Percentiles rank a stretch among this genome's conserved stretches.
phyloP scores from a whole-genome alignment of 2,329 filamentous ascomycete species.

The Trichophyton verrucosum region DNA sequence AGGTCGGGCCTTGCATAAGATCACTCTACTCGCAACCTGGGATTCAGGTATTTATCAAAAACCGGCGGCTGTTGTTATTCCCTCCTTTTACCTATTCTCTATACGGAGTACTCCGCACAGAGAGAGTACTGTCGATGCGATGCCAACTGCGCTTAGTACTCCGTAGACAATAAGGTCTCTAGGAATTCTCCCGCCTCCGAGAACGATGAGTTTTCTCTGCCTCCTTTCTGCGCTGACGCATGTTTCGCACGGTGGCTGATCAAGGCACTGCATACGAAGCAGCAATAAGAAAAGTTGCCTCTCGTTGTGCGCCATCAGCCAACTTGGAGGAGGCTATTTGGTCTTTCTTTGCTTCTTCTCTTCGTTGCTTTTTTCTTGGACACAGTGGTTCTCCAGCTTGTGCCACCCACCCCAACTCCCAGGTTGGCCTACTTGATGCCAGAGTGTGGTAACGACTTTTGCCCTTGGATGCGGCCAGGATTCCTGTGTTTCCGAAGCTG shows the following conservation, averaged over 20 bases:
- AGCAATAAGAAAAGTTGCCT: background rate
- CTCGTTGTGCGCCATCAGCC: background rate
- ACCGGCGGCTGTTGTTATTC: no score
- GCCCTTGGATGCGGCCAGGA: background rate
- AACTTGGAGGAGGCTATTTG: background rate
- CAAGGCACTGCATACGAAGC: background rate
- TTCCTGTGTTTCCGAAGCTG: background rate
- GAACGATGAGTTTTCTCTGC: no score
- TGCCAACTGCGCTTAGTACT: no score
- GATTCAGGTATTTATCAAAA: no score
- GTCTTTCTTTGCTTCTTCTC: background rate
- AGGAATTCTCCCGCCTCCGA: no score
- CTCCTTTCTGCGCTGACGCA: no score
- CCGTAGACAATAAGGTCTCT: no score
- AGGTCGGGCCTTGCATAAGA: background rate
- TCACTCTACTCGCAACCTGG: no score
- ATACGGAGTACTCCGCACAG: no score
- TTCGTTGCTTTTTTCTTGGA: background rate
- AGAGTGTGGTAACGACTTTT: background rate
- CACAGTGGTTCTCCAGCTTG: background rate
- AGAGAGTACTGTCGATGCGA: no score
- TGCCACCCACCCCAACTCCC: background rate
- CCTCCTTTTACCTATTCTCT: no score
- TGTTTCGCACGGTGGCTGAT: background rate
- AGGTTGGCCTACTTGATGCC: background rate